Base-by-base conservation (phyloP, 352 stramenopile genomes). In the Globisporangium paddicum region DNA sequence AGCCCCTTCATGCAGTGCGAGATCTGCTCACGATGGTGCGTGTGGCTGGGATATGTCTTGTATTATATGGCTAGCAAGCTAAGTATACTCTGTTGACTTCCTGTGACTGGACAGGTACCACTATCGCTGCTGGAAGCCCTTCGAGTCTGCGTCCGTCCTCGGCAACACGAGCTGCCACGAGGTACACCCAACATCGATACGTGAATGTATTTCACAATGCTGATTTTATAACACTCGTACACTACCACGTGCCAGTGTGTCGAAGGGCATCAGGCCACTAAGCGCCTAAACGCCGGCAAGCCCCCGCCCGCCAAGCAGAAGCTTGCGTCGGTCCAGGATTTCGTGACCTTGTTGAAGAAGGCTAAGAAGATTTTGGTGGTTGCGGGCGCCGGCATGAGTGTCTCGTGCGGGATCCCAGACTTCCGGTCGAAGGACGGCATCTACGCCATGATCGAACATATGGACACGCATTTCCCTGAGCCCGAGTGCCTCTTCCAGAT, bases 401-500 rank as follows among this genome's bases (percentile, higher is more conserved):
- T 98, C 18, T 97, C 88, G n/a, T 98, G 94, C 54, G 97, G 97
- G 25, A 99, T 99, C 62, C 97, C 97, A 0, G 97, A 99, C 75
- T 99, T 99, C 72, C 92, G 97, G 9, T 98, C 89, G 6, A 87
- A 90, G 51, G 79, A 91, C 58, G 86, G 86, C 44, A 90, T 94
- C 56, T 95, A 95, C 64, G 74, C 81, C 54, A 90, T 93, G 77
- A 75, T 88, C 35, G 70, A 79, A 28, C 71, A 88, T 38, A 89
- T 93, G 83, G 83, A 87, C 34, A 68, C 88, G 6, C 67, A 97
- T 46, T 72, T 99, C 35, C 96, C 96, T 0, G 93, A 92, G 63
- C 93, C 97, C 0, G 96, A 99, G 75, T 95, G 95, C 50, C 71
- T 99, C n/a, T 99, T 99, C 79, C 94, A 99, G 73, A 93, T 98